Evolutionary conservation across 2,329 filamentous ascomycete species (phyloP), one percentile per base, ranked within the genome.

Genomic region (Eutypa lata): DNA sequence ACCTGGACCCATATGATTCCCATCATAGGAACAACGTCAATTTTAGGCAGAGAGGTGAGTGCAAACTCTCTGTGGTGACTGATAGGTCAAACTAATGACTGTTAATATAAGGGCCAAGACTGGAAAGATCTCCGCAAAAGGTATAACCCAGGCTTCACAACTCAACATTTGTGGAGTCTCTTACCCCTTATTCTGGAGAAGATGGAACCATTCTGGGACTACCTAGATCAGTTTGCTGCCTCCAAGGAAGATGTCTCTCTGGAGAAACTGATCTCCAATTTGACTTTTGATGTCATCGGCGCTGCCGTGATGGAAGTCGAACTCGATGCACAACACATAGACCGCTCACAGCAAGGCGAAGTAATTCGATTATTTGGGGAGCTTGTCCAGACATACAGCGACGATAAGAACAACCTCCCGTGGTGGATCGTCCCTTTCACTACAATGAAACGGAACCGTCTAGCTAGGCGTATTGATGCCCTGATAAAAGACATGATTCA

Each of bases 251-350:
- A 59, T 3, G 66, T 72, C 37, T 54, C 53, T 2, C 49, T 70
- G 3, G 62, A 62, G 42, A 54, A 50, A 4, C 57, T 65, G 4
- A 56, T 61, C 22, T 62, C 63, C 4, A 65, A 65, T 40, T 59
- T 74, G 3, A 71, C 72, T 1, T 74, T 74, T 47, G 73, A 76
- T 50, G 68, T 73, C 16, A 73, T 73, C 35, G 70, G 68, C 42
- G 58, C 47, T 44, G 68, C 71, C 11, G 64, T 67, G 2, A 68
- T 72, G 65, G 68, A 67, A 24, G 59, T 62, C 8, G 61, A 72
- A 49, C 64, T 73, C 14, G 49, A 65, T 24, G 69, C 70, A 10
- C 71, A 72, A 53, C 55, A 57, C 3, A 50, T 57, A 0, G 61
- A 66, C 19, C 54, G 55, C 3, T 52, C 60, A 2, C 53, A 63